Evolutionary conservation across 495 filamentous ascomycete species (phyloP).

Genomic region (Hypoxylon fragiforme): DNA sequence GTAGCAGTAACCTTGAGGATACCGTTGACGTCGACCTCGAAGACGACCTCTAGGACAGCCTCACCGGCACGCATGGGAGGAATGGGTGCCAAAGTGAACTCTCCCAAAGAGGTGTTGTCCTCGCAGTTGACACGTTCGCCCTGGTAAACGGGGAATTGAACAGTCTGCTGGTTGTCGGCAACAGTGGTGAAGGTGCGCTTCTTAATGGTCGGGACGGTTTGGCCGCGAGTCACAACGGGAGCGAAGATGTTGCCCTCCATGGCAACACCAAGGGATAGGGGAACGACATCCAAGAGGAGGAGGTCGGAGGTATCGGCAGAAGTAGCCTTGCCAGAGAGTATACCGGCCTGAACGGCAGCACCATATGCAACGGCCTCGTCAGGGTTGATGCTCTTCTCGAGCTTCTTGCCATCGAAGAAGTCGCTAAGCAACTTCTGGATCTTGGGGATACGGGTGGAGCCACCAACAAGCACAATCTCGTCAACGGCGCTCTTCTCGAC

Average conservation of each 20-base stretch:
- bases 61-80: constrained; percentile 98
- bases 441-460: constrained; percentile 98
- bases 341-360: constrained; percentile 97
- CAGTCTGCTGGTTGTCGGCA: constrained; percentile 92
- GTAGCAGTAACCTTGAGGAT: constrained; percentile 99
- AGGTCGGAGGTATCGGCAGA: constrained; percentile 95
- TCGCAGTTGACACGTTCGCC: constrained; percentile 99
- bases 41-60: constrained; percentile 95
- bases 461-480: constrained; percentile 98
- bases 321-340: constrained; percentile 94
- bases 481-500: constrained; percentile 94
- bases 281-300: constrained; percentile 93
- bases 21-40: constrained; percentile 99
- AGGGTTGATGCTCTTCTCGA: constrained; percentile 99
- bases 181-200: constrained; percentile 98
- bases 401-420: constrained; percentile 99
- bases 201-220: constrained; percentile 91
- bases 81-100: constrained; percentile 97
- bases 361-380: constrained; percentile 99
- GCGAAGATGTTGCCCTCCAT: constrained; percentile 99
- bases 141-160: constrained; percentile 97
- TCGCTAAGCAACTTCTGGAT: constrained; percentile 98
- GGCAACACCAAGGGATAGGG: constrained; percentile 97
- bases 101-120: constrained; percentile 98
- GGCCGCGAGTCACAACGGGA: constrained; percentile 87